Percentiles rank a stretch among this genome's conserved stretches.
Evolutionary conservation across 2,329 filamentous ascomycete species (phyloP).

Genomic region (Fusarium coicis): DNA sequence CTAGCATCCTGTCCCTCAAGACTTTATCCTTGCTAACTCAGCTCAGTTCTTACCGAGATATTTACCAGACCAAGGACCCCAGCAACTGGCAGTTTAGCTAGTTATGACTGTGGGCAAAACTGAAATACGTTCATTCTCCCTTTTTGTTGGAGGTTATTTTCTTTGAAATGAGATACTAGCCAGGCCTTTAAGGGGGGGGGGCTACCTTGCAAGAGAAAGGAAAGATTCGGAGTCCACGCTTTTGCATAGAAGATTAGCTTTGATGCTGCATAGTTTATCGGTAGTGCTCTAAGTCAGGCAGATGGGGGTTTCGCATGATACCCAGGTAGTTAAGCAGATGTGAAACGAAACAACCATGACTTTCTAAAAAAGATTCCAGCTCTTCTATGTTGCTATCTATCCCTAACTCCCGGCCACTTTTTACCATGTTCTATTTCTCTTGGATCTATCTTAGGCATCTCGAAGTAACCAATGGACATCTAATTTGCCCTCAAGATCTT

Average conservation of each 20-base stretch:
- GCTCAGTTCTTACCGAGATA: conserved; percentile 69
- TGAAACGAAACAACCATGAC: conserved; percentile 32
- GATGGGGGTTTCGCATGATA: conserved; percentile 38
- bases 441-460: conserved; percentile 28
- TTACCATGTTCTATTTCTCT: conserved; percentile 2
- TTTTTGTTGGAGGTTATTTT: conserved; percentile 34
- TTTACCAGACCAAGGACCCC: conserved; percentile 66
- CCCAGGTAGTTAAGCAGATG: conserved; percentile 33
- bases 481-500: conserved; percentile 46
- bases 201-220: conserved; percentile 4
- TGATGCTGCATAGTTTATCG: conserved; percentile 24
- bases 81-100: conserved; percentile 64
- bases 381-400: conserved; percentile 38
- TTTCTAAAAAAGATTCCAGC: conserved; percentile 5
- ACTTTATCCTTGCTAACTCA: background rate
- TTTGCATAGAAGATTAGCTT: conserved; percentile 21
- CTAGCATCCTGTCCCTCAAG: background rate
- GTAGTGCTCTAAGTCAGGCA: conserved; percentile 3
- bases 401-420: conserved; percentile 37
- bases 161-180: conserved; percentile 30
- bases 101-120: conserved; percentile 1
- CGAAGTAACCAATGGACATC: conserved; percentile 55
- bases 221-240: background rate
- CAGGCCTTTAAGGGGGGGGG: conserved; percentile 29
- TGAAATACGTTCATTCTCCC: conserved; percentile 41